phyloP scores from a whole-genome alignment of 768 basidiomycete species.

The Russula virescens region DNA sequence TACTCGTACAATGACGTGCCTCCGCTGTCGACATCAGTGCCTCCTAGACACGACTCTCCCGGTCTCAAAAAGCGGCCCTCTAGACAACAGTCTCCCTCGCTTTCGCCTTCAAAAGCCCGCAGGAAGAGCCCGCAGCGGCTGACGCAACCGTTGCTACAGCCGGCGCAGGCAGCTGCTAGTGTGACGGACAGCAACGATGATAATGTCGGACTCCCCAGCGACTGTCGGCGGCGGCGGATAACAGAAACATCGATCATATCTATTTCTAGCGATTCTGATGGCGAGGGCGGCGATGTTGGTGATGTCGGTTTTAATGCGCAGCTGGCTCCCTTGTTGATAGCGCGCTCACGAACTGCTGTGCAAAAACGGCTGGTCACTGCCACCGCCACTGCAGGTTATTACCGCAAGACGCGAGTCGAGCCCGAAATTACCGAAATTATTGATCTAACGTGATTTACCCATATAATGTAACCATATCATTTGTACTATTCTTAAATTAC shows the following conservation, averaged over 20 bases:
- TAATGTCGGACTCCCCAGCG: no score
- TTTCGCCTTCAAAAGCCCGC: neutral
- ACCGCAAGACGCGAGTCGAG: neutral
- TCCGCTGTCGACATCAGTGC: neutral
- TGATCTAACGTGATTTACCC: slow-evolving; percentile 35
- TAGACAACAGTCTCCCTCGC: neutral
- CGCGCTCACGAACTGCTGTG: slow-evolving; percentile 22
- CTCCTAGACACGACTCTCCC: neutral
- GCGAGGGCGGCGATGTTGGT: slow-evolving; percentile 24
- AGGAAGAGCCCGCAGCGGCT: neutral
- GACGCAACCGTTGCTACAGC: neutral
- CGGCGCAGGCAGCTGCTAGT: no score
- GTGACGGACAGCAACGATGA: no score
- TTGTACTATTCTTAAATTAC: neutral
- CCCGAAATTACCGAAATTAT: slow-evolving; percentile 38
- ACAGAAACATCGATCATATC: slow-evolving; percentile 31
- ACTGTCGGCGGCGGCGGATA: neutral
- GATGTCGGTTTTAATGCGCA: neutral
- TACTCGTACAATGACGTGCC: neutral
- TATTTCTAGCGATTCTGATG: slow-evolving; percentile 36
- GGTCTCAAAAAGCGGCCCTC: neutral
- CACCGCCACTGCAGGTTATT: neutral
- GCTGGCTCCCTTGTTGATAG: slow-evolving; percentile 27
- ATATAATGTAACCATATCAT: neutral
- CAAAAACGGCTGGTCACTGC: neutral